These are phyloP conservation scores for Phytophthora ramorum DNA, from an alignment of 352 stramenopile species.

Conservation along the genomic window DNA sequence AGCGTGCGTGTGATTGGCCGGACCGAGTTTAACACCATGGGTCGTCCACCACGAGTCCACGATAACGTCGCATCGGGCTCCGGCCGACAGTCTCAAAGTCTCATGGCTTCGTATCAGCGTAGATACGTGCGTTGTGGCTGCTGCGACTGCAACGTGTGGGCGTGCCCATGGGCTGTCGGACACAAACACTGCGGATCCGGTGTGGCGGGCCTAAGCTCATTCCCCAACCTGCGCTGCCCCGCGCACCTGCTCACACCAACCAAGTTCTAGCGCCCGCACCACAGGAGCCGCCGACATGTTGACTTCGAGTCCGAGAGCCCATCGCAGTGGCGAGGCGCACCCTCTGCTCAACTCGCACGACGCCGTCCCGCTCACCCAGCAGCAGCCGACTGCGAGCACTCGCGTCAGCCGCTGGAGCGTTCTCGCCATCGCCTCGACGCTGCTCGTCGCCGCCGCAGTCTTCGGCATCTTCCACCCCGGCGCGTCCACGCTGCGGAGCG, in stretches of 20 bases:
- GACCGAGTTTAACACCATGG: not conserved
- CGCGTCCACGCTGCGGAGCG: constrained; percentile 21
- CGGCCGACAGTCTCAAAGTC: constrained; percentile 1
- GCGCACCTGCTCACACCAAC: constrained; percentile 2
- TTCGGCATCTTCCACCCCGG: constrained; percentile 28
- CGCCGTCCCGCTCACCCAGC: constrained; percentile 14
- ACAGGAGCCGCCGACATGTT: constrained; percentile 21
- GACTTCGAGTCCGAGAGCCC: constrained; percentile 16
- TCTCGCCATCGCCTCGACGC: constrained; percentile 22
- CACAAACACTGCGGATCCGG: not conserved
- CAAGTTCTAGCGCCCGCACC: not conserved
- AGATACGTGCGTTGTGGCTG: constrained; percentile 32
- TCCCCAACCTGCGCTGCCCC: constrained; percentile 22
- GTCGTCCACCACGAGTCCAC: constrained; percentile 18
- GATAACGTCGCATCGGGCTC: constrained; percentile 32
- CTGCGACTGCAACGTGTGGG: constrained; percentile 11
- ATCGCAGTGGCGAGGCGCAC: constrained; percentile 24
- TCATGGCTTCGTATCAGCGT: constrained; percentile 33
- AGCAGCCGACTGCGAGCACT: not conserved
- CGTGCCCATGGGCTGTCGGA: constrained; percentile 8
- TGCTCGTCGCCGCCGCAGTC: constrained; percentile 24
- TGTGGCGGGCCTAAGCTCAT: constrained; percentile 6
- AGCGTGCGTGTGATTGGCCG: not conserved
- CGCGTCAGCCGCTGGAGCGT: constrained; percentile 25
- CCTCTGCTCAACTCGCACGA: constrained; percentile 31